Evolutionary conservation across 495 filamentous ascomycete species (phyloP).

Genomic region (Aspergillus wentii): DNA sequence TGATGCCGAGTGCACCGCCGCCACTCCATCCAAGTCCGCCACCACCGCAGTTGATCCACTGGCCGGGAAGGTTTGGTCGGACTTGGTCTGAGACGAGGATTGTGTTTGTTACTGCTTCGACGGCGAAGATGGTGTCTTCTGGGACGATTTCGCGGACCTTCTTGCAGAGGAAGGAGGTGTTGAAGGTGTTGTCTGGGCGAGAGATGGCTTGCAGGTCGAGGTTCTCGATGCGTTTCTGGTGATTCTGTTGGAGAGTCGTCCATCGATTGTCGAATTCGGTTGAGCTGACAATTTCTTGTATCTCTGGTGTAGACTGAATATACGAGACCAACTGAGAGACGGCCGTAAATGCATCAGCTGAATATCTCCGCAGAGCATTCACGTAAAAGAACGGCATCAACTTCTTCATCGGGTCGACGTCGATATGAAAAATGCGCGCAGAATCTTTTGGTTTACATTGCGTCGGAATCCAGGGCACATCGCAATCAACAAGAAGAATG

Average conservation of each 20-base stretch:
- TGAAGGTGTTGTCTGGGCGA: conserved; percentile 47
- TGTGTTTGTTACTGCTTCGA: conserved; percentile 86
- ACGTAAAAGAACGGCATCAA: conserved; percentile 58
- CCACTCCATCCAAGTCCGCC: conserved; percentile 92
- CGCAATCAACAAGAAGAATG: conserved; percentile 82
- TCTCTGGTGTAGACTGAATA: no score
- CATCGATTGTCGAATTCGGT: conserved; percentile 55
- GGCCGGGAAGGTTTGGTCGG: conserved; percentile 63
- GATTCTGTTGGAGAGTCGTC: conserved; percentile 49
- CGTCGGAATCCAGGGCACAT: conserved; percentile 66
- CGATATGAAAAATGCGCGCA: conserved; percentile 68
- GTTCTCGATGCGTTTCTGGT: conserved; percentile 48
- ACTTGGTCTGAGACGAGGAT: conserved; percentile 68
- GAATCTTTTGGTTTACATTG: conserved; percentile 38
- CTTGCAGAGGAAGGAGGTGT: conserved; percentile 56
- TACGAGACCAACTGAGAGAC: background rate
- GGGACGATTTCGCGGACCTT: conserved; percentile 60
- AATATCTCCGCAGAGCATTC: background rate
- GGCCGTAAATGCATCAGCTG: background rate
- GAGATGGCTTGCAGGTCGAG: conserved; percentile 68
- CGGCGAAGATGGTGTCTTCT: conserved; percentile 67
- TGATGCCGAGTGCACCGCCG: conserved; percentile 76
- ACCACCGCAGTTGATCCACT: conserved; percentile 81
- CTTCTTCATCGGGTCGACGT: conserved; percentile 77
- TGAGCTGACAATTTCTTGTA: no score